Conservation (phyloP, 768 basidiomycete species). For the Xerocomus brunneocitrinus region DNA sequence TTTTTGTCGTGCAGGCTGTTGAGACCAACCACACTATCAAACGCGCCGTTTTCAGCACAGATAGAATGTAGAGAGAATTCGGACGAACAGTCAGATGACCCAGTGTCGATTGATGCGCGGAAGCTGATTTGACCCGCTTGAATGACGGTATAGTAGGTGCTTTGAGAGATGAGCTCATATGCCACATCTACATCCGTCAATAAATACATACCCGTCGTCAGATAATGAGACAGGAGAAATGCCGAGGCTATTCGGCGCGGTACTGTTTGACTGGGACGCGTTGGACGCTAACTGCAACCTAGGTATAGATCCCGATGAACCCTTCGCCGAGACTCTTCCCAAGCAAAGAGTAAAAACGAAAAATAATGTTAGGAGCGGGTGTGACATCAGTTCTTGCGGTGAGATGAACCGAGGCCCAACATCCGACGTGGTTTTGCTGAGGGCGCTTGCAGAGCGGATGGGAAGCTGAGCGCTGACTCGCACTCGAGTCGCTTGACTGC, state of each 20-base stretch:
- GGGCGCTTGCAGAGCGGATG: neutral
- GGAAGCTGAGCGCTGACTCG: neutral
- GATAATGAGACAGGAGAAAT: constrained; percentile 44
- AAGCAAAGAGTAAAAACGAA: constrained; percentile 11
- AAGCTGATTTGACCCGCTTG: constrained; percentile 59
- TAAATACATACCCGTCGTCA: constrained; percentile 44
- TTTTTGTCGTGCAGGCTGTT: constrained; percentile 51
- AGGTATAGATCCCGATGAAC: constrained; percentile 1
- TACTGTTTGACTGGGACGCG: constrained; percentile 9
- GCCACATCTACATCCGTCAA: constrained; percentile 16
- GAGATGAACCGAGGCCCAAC: constrained; percentile 8
- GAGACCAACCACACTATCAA: constrained; percentile 67
- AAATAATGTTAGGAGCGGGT: constrained; percentile 8
- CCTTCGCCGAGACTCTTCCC: constrained; percentile 5
- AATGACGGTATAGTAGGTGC: constrained; percentile 66
- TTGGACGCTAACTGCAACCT: constrained; percentile 14
- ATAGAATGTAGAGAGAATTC: neutral
- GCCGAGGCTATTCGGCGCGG: constrained; percentile 33
- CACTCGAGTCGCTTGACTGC: neutral
- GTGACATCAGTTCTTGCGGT: constrained; percentile 16
- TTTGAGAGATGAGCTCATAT: constrained; percentile 26
- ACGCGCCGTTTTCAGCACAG: neutral
- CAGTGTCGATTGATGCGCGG: constrained; percentile 71
- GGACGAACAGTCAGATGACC: constrained; percentile 39
- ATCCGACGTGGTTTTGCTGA: constrained; percentile 13